Evolutionary conservation across 371 early-diverging fungal species (phyloP), one percentile per base, ranked within the genome.

Genomic region (Lichtheimia ornata): DNA sequence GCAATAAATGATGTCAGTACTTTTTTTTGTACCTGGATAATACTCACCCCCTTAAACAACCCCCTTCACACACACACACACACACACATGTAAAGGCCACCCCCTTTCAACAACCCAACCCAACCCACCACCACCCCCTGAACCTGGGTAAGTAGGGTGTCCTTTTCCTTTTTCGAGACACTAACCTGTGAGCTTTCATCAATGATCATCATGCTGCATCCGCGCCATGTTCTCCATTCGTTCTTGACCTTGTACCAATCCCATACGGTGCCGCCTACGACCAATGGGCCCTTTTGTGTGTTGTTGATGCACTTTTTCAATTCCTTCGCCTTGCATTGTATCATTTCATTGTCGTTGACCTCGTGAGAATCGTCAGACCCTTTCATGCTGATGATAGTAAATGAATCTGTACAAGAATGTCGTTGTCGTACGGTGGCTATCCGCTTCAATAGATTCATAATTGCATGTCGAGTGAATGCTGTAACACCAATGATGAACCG

Each of bases 181-280:
- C 49, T 28, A 69, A 74, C 79, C 73, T 80, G 86, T 22, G 82
- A 78, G n/a, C 80, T 77, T 64, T 85, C 86, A 53, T 85, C 86
- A 50, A 85, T 71, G 62, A 85, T 81, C 65, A 84, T 64, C 69
- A 82, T 80, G 50, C 80, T 75, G 28, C 76, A 50, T 42, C 76
- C 71, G 47, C 60, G 12, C 70, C 76, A 64, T 43, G 35, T 25
- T 56, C 64, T 28, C 75, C 80, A 65, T 58, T 57, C 60, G 12
- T 62, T 53, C 50, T 64, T 70, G 18, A 80, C 69, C 30, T 74
- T 72, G n/a, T 72, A 65, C 71, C 83, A 81, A 60, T 74, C 72
- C 83, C 84, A 85, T 3, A 83, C 83, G 0, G 86, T 85, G 4
- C 84, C 83, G 5, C 84, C 83, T 3, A 84, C 61, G 11, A 85